Conservation (phyloP, 306 rosid genomes). For the Pyrus pyrifolia region DNA sequence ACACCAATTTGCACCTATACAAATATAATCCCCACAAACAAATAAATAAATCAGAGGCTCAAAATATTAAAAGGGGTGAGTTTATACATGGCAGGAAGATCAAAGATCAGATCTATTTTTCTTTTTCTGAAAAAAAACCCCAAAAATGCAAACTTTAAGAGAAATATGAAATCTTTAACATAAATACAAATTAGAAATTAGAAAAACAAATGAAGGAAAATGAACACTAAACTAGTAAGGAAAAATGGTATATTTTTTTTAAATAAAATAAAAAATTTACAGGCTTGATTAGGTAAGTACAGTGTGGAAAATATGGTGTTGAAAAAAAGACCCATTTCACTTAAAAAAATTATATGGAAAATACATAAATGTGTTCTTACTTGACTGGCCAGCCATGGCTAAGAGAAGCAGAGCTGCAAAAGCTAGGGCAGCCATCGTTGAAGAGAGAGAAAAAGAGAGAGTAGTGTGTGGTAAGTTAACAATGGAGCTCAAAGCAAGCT, state of each 20-base stretch:
- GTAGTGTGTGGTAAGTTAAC: background rate
- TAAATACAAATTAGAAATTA: background rate
- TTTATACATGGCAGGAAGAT: background rate
- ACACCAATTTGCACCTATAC: slow-evolving; percentile 66
- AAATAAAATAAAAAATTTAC: background rate
- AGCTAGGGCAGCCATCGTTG: slow-evolving; percentile 47
- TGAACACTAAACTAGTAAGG: background rate
- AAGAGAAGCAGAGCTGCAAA: slow-evolving; percentile 42
- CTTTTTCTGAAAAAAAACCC: background rate
- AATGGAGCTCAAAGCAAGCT: background rate
- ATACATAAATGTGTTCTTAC: slow-evolving; percentile 26
- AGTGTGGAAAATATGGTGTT: background rate
- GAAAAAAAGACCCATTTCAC: background rate
- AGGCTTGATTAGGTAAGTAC: background rate
- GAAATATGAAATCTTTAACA: background rate
- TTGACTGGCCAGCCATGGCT: slow-evolving; percentile 52
- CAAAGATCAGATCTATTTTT: background rate
- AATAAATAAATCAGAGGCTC: background rate
- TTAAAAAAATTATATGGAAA: background rate
- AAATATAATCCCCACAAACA: background rate
- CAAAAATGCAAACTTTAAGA: background rate
- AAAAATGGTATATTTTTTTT: background rate
- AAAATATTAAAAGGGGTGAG: background rate
- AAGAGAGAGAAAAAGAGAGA: background rate
- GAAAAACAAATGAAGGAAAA: background rate